Percentiles rank a stretch among this genome's conserved stretches.
Evolutionary conservation across 1,139 yeast species (phyloP).

Genomic region (Suhomyces bribrorum): DNA sequence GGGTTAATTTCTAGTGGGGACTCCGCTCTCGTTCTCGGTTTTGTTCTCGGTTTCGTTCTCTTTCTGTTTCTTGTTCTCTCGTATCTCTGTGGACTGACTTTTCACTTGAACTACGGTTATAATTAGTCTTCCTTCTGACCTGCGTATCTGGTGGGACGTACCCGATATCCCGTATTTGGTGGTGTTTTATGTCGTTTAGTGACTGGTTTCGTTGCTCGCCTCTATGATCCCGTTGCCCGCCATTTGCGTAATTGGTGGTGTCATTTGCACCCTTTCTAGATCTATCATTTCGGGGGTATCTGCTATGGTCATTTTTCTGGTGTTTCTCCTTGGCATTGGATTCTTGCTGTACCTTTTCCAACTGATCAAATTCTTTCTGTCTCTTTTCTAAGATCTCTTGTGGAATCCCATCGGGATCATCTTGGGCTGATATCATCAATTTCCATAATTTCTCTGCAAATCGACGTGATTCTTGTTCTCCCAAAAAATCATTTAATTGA

Average conservation of each 20-base stretch:
- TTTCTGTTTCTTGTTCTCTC: not conserved
- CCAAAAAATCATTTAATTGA: conserved; percentile 44
- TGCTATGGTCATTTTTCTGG: not conserved
- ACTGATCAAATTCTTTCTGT: conserved; percentile 14
- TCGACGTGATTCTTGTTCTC: conserved; percentile 32
- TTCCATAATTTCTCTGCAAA: conserved; percentile 45
- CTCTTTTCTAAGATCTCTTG: conserved; percentile 25
- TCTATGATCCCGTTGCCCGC: not conserved
- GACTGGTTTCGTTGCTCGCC: no score
- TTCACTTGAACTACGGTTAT: conserved; percentile 23
- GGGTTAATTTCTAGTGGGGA: no score
- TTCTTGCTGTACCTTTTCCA: conserved; percentile 3
- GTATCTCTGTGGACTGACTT: not conserved
- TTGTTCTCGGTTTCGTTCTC: conserved; percentile 1
- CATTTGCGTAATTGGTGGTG: not conserved
- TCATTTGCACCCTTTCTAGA: not conserved
- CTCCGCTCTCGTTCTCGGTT: no score
- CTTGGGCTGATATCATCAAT: conserved; percentile 40
- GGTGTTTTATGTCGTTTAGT: no score
- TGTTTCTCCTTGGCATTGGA: not conserved
- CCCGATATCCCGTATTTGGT: no score
- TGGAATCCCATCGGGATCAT: conserved; percentile 44
- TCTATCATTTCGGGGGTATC: not conserved
- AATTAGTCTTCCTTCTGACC: conserved; percentile 24
- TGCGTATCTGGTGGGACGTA: no score